These are phyloP conservation scores for Boletus smithii DNA, from an alignment of 1,284 basidiomycete genomes.

Conservation along the genomic window DNA sequence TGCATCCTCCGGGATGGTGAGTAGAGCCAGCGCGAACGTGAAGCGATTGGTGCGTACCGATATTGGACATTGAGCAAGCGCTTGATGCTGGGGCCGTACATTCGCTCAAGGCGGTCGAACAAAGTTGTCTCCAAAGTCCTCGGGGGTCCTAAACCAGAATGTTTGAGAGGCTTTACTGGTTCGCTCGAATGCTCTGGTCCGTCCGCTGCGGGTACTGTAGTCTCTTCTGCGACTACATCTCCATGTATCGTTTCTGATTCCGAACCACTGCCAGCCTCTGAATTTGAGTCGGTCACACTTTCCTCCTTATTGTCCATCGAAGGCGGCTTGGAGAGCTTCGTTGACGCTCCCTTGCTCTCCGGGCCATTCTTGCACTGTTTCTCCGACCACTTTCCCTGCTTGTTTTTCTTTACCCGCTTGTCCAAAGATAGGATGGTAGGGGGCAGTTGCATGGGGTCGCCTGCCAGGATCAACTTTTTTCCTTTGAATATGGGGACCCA, in stretches of 20 bases:
- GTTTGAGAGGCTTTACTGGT: conserved; percentile 18
- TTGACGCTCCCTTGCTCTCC: conserved; percentile 1
- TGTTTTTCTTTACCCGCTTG: conserved; percentile 35
- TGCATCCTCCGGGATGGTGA: conserved; percentile 68
- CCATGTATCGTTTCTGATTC: conserved; percentile 22
- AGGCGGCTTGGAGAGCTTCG: neutral
- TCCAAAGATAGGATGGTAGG: conserved; percentile 82
- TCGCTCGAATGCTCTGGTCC: conserved; percentile 14
- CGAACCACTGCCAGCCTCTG: conserved; percentile 11
- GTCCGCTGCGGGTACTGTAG: conserved; percentile 5
- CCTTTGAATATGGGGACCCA: conserved; percentile 94
- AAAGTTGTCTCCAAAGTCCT: conserved; percentile 83
- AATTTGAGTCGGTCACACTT: conserved; percentile 6
- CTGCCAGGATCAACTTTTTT: conserved; percentile 84
- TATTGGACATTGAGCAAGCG: conserved; percentile 86
- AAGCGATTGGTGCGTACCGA: conserved; percentile 48
- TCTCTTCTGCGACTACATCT: conserved; percentile 22
- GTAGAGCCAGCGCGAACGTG: neutral
- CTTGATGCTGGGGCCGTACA: conserved; percentile 84
- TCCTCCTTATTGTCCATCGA: neutral
- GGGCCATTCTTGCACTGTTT: conserved; percentile 7
- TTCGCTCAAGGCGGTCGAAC: conserved; percentile 85
- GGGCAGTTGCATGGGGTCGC: conserved; percentile 89
- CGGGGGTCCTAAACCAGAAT: conserved; percentile 54
- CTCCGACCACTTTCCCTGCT: conserved; percentile 7